Percentiles rank a stretch among this genome's conserved stretches.
Evolutionary conservation across 257 asterid species (phyloP).

Genomic region (Lantana camara): DNA sequence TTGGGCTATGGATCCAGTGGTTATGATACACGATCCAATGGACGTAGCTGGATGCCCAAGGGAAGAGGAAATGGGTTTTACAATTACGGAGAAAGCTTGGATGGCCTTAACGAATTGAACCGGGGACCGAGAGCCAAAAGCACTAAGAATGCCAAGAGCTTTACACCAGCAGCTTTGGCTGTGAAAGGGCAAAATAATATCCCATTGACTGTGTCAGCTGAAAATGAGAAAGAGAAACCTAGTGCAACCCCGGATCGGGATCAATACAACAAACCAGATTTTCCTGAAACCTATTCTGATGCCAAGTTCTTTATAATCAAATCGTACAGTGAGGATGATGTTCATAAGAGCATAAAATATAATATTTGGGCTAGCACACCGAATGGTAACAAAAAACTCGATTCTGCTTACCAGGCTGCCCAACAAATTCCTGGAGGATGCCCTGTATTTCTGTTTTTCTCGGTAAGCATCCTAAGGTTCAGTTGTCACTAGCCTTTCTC

Average conservation of each 20-base stretch:
- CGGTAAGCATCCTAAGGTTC: constrained; percentile 37
- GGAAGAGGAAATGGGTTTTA: constrained; percentile 52
- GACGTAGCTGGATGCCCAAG: constrained; percentile 64
- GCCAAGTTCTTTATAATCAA: constrained; percentile 54
- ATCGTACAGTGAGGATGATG: constrained; percentile 54
- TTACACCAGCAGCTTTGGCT: constrained; percentile 46
- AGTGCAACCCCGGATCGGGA: constrained; percentile 40
- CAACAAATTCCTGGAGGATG: constrained; percentile 43
- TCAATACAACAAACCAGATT: constrained; percentile 47
- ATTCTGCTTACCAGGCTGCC: constrained; percentile 50
- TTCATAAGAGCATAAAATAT: constrained; percentile 60
- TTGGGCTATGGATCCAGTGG: constrained; percentile 52
- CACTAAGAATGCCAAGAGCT: constrained; percentile 49
- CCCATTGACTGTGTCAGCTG: constrained; percentile 40
- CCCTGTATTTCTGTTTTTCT: constrained; percentile 65
- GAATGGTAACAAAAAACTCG: constrained; percentile 64
- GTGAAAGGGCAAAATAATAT: constrained; percentile 62
- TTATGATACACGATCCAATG: constrained; percentile 45
- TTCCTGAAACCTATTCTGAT: constrained; percentile 42
- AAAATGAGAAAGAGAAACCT: constrained; percentile 33
- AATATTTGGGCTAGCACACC: constrained; percentile 65
- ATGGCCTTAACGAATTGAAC: constrained; percentile 71
- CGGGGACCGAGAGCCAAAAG: constrained; percentile 69
- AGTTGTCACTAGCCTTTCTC: too few relatives aligned
- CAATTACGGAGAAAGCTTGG: constrained; percentile 50